Percentiles rank a stretch among this genome's conserved stretches.
These are phyloP conservation scores for Hylodesmum podocarpum DNA, from an alignment of 306 rosid genomes.

Conservation along the genomic window DNA sequence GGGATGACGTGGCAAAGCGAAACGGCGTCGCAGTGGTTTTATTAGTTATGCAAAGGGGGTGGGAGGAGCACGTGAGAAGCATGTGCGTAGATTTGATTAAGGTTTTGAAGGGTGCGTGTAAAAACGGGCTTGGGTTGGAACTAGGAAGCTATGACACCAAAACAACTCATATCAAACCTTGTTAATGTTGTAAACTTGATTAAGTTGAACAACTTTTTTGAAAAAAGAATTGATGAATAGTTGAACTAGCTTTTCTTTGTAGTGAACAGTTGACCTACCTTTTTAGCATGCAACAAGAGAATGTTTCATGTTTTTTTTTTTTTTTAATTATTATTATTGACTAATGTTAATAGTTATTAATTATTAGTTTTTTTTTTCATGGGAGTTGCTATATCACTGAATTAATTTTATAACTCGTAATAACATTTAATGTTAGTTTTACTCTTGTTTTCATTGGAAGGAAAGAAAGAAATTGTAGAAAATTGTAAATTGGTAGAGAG, in stretches of 20 bases:
- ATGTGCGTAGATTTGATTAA: slow-evolving; percentile 55
- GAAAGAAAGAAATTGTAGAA: neutral
- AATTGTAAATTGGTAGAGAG: slow-evolving; percentile 2
- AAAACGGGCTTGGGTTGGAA: neutral
- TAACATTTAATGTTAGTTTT: too few species aligned
- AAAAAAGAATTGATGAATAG: neutral
- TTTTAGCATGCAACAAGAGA: neutral
- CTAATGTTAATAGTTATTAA: too few species aligned
- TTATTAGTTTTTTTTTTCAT: too few species aligned
- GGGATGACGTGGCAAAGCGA: slow-evolving; percentile 43
- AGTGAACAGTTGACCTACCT: neutral
- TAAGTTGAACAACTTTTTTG: neutral
- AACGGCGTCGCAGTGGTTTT: slow-evolving; percentile 50
- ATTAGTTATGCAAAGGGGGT: slow-evolving; percentile 56
- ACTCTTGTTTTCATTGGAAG: neutral
- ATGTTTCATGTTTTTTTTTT: neutral
- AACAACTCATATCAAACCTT: slow-evolving; percentile 53
- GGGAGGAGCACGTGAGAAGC: slow-evolving; percentile 50
- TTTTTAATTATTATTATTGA: too few species aligned
- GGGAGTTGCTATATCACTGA: too few species aligned
- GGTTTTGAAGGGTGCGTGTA: slow-evolving; percentile 34
- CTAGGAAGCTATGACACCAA: slow-evolving; percentile 40
- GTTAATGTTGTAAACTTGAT: neutral
- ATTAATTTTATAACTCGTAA: too few species aligned
- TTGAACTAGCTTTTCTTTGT: neutral